phyloP scores from a whole-genome alignment of 1,284 basidiomycete genomes.

The Rhodotorula sp. region DNA sequence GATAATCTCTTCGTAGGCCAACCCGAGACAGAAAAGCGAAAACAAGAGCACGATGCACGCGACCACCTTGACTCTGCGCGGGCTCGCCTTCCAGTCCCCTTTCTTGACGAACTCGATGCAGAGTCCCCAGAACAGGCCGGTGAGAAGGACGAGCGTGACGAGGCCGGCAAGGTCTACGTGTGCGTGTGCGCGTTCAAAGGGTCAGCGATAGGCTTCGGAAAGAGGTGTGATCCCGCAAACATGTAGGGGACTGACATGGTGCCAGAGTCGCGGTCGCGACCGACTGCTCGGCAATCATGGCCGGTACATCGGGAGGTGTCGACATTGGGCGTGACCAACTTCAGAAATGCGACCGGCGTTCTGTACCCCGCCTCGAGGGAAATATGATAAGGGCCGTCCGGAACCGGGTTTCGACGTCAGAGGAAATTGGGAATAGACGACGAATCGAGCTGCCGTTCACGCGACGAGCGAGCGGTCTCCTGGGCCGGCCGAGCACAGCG shows the following conservation, averaged over 20 bases:
- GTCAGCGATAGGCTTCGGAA: not conserved
- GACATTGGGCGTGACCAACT: not conserved
- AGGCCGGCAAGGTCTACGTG: conserved; percentile 4
- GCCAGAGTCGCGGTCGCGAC: conserved; percentile 5
- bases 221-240: too few relatives aligned
- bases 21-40: not conserved
- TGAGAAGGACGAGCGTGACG: conserved; percentile 7
- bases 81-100: not conserved
- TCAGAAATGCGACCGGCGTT: too few relatives aligned
- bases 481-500: too few relatives aligned
- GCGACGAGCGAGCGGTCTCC: too few relatives aligned
- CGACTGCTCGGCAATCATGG: not conserved
- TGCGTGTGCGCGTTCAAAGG: not conserved
- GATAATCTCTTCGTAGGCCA: conserved; percentile 13
- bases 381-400: too few relatives aligned
- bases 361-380: too few relatives aligned
- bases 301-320: too few relatives aligned
- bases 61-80: not conserved
- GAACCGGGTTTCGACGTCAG: too few relatives aligned
- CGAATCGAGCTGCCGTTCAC: too few relatives aligned
- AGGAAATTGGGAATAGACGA: too few relatives aligned
- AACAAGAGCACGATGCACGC: conserved; percentile 11
- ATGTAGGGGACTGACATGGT: not conserved
- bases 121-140: conserved; percentile 8
- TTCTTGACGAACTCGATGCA: not conserved